A percentile compares a stretch with the other conserved stretches of the same genome.
These are phyloP conservation scores for Sarocladiaceae sp. DNA, from an alignment of 2,329 filamentous ascomycete species.

Conservation along the genomic window DNA sequence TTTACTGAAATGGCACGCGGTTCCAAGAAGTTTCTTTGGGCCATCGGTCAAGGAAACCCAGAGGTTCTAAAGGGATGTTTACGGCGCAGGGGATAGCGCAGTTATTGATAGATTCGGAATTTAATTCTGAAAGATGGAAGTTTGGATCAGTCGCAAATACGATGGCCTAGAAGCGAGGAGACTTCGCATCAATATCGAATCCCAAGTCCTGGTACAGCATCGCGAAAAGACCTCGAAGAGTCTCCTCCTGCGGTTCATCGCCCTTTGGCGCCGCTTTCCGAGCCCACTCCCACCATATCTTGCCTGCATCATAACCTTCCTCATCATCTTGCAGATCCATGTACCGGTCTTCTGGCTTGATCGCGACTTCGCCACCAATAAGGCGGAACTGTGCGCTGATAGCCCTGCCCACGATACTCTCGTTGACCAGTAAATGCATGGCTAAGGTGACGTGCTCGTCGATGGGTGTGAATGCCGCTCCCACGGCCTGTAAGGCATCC, in stretches of 20 bases:
- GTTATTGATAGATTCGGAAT: no score
- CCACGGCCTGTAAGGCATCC: neutral
- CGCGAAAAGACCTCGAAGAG: neutral
- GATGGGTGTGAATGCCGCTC: neutral
- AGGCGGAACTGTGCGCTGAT: neutral
- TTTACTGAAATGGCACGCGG: no score
- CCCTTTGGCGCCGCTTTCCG: neutral
- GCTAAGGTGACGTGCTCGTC: neutral
- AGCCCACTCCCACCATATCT: neutral
- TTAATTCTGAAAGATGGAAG: no score
- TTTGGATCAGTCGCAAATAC: no score
- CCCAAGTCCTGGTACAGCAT: neutral
- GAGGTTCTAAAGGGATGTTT: no score
- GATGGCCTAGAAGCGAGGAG: neutral
- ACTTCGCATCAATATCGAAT: neutral
- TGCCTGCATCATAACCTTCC: neutral
- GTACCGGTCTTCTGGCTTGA: neutral
- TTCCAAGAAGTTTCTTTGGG: no score
- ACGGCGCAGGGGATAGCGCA: no score
- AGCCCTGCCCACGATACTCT: neutral
- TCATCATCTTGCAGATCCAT: neutral
- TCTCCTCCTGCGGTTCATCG: neutral
- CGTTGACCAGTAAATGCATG: neutral
- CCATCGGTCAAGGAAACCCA: no score
- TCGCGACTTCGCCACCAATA: neutral